These are phyloP conservation scores for Fraxinus sp. DNA, from an alignment of 305 asterid species.

Conservation along the genomic window DNA sequence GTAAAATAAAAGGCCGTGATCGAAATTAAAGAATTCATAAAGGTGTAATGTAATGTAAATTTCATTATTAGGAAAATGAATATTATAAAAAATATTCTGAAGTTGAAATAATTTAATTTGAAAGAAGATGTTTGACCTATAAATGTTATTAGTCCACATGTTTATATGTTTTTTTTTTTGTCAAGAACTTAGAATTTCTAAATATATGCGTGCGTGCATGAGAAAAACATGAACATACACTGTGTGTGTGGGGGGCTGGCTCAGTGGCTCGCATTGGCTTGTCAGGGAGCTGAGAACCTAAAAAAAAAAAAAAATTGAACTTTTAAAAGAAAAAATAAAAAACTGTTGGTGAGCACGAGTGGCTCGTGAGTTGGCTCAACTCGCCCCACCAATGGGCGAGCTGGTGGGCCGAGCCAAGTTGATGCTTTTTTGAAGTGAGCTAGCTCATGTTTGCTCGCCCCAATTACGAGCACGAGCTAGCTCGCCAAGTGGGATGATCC, in stretches of 20 bases:
- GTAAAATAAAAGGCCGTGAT: neutral
- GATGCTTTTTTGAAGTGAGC: neutral
- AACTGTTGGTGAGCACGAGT: neutral
- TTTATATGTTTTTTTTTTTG: neutral
- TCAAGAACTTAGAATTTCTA: neutral
- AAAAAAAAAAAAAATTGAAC: neutral
- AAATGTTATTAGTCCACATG: neutral
- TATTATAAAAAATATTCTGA: neutral
- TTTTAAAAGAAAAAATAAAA: neutral
- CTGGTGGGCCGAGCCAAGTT: neutral
- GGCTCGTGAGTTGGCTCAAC: neutral
- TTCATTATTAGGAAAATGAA: neutral
- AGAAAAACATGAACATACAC: neutral
- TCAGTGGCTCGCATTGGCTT: neutral
- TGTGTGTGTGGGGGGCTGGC: neutral
- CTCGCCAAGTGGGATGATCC: neutral
- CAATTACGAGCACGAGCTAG: neutral
- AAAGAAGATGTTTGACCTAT: neutral
- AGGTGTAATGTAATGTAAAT: neutral
- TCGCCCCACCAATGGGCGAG: neutral
- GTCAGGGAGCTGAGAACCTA: neutral
- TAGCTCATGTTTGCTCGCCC: neutral
- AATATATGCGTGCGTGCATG: neutral
- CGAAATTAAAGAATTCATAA: neutral
- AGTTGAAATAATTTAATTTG: neutral